These are phyloP conservation scores for Blastomyces gilchristii DNA, from an alignment of 2,329 filamentous ascomycete species.

Conservation along the genomic window DNA sequence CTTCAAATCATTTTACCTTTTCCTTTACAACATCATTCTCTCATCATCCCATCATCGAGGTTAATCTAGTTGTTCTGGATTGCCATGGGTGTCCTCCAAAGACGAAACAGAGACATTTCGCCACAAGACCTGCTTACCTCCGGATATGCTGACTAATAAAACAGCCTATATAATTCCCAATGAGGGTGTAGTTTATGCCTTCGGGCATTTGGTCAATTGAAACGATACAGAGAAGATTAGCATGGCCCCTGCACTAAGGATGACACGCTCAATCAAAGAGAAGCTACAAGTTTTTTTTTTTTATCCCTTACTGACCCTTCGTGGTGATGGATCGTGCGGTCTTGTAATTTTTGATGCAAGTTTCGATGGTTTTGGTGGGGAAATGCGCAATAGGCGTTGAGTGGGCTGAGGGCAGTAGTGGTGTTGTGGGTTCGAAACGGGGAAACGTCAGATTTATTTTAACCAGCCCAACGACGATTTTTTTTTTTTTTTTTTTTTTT, in stretches of 20 bases:
- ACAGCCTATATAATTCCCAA: constrained; percentile 18
- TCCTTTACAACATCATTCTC: too few relatives aligned
- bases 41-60: too few relatives aligned
- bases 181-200: constrained; percentile 22
- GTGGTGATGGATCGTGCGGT: neutral
- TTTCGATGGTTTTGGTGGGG: neutral
- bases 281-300: constrained; percentile 58
- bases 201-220: constrained; percentile 54
- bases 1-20: too few relatives aligned
- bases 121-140: too few relatives aligned
- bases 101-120: too few relatives aligned
- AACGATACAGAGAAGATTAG: constrained; percentile 70
- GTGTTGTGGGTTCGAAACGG: neutral
- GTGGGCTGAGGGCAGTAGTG: neutral
- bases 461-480: too few relatives aligned
- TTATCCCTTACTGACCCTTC: constrained; percentile 6
- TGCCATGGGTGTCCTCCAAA: too few relatives aligned
- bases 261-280: constrained; percentile 83
- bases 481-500: too few relatives aligned
- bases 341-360: neutral
- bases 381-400: neutral
- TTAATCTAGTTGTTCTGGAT: too few relatives aligned
- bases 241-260: constrained; percentile 85
- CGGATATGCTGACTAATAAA: neutral
- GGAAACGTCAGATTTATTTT: neutral